Evolutionary conservation across 192 early-diverging fungal genomes (phyloP).

Genomic region (Gamsiella multidivaricata): DNA sequence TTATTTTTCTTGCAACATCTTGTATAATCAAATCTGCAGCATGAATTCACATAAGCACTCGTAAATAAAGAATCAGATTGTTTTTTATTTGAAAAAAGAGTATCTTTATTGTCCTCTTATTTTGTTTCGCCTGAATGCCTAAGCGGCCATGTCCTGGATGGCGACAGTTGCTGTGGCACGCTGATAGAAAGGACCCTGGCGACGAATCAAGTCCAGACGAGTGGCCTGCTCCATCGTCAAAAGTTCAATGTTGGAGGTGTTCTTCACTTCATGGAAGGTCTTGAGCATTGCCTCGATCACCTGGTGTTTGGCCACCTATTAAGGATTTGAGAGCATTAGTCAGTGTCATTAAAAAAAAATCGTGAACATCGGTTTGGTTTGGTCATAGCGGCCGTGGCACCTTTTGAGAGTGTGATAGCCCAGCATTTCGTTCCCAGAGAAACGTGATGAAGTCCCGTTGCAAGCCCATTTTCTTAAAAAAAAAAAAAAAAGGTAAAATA

Average conservation of each 20-base stretch:
- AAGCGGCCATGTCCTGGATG: slow-evolving; percentile 35
- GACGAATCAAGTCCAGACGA: slow-evolving; percentile 29
- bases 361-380: no score
- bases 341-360: background rate
- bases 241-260: background rate
- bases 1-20: background rate
- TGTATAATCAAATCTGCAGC: slow-evolving; percentile 10
- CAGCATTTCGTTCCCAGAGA: slow-evolving; percentile 29
- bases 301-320: slow-evolving; percentile 33
- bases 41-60: slow-evolving; percentile 5
- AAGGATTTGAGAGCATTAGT: background rate
- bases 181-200: slow-evolving; percentile 43
- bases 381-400: slow-evolving; percentile 9
- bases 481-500: background rate
- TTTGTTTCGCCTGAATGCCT: background rate
- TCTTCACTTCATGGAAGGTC: slow-evolving; percentile 7
- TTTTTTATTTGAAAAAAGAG: slow-evolving; percentile 33
- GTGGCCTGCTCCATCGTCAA: slow-evolving; percentile 40
- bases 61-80: background rate
- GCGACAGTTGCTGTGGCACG: slow-evolving; percentile 40
- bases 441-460: slow-evolving; percentile 27
- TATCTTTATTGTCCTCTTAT: slow-evolving; percentile 28
- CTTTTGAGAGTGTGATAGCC: slow-evolving; percentile 37
- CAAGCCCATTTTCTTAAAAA: slow-evolving; percentile 22
- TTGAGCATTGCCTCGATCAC: slow-evolving; percentile 34